Conservation (phyloP, 352 stramenopile species). For the Phytophthora sp. region DNA sequence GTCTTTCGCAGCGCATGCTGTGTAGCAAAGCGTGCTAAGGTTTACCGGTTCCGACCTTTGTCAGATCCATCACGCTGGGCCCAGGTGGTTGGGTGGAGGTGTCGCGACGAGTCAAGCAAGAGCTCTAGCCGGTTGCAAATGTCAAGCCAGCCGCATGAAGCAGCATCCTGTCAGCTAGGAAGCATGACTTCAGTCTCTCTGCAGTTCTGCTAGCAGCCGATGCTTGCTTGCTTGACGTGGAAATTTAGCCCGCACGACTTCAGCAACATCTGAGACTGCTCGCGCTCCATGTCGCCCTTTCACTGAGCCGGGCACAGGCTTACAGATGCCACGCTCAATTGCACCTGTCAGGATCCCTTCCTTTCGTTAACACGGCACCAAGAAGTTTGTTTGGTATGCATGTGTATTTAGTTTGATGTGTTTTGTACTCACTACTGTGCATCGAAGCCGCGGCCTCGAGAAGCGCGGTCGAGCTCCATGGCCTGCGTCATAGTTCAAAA, state of each 20-base stretch:
- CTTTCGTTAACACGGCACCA: too few relatives aligned
- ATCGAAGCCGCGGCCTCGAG: conserved; percentile 43
- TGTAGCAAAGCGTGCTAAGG: conserved; percentile 9
- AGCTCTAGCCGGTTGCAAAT: conserved; percentile 3
- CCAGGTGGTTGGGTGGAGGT: conserved; percentile 11
- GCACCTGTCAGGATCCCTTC: neutral
- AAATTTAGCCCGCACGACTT: too few relatives aligned
- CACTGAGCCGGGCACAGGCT: too few relatives aligned
- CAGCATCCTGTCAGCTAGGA: too few relatives aligned
- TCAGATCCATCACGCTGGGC: conserved; percentile 27
- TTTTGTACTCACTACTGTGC: conserved; percentile 21
- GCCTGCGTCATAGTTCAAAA: conserved; percentile 32
- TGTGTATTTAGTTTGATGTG: conserved; percentile 18
- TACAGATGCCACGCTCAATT: conserved; percentile 3
- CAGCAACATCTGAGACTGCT: too few relatives aligned
- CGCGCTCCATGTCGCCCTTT: too few relatives aligned
- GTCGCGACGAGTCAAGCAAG: conserved; percentile 8
- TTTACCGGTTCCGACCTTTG: conserved; percentile 12
- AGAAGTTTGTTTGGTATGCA: conserved; percentile 13
- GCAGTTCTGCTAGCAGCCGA: too few relatives aligned
- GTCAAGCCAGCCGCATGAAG: neutral
- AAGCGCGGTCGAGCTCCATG: conserved; percentile 74
- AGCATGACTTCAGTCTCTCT: too few relatives aligned
- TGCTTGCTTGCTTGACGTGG: too few relatives aligned
- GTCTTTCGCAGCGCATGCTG: conserved; percentile 21